phyloP scores from a whole-genome alignment of 2,329 filamentous ascomycete species.

The Tolypocladium sp. region DNA sequence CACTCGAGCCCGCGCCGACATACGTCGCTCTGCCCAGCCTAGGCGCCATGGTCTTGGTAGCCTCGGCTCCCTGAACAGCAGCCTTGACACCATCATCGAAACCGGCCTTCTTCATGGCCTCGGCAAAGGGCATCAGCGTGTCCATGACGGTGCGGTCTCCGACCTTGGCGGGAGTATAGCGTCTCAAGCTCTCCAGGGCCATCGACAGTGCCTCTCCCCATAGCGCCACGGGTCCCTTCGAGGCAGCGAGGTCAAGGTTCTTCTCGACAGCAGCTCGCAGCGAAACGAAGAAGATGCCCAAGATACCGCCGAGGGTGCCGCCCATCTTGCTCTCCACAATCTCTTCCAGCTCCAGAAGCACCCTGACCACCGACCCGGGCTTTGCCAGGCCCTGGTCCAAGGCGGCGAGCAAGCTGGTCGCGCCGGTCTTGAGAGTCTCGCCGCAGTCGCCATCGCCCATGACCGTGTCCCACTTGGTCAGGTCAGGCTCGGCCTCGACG shows the following conservation, averaged over 20 bases:
- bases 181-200: slow-evolving; percentile 36
- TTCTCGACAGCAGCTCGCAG: slow-evolving; percentile 31
- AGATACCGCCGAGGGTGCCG: slow-evolving; percentile 39
- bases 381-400: slow-evolving; percentile 29
- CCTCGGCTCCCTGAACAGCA: slow-evolving; percentile 50
- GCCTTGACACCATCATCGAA: slow-evolving; percentile 49
- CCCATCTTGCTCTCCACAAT: slow-evolving; percentile 49
- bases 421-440: slow-evolving; percentile 48
- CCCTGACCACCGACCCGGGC: slow-evolving; percentile 34
- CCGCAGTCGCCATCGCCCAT: slow-evolving; percentile 61
- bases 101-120: slow-evolving; percentile 34
- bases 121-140: slow-evolving; percentile 43
- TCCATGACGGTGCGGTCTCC: slow-evolving; percentile 51
- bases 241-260: slow-evolving; percentile 18
- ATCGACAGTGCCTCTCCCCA: slow-evolving; percentile 33
- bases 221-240: slow-evolving; percentile 24
- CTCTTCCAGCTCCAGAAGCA: slow-evolving; percentile 41
- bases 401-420: slow-evolving; percentile 36
- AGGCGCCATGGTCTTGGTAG: slow-evolving; percentile 56
- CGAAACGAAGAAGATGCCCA: slow-evolving; percentile 46
- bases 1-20: slow-evolving; percentile 45
- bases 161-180: slow-evolving; percentile 45
- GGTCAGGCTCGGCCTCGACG: slow-evolving; percentile 49
- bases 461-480: slow-evolving; percentile 53
- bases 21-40: slow-evolving; percentile 61